These are phyloP conservation scores for Leishmania aethiopica DNA, from an alignment of 208 protist genomes.

Conservation along the genomic window DNA sequence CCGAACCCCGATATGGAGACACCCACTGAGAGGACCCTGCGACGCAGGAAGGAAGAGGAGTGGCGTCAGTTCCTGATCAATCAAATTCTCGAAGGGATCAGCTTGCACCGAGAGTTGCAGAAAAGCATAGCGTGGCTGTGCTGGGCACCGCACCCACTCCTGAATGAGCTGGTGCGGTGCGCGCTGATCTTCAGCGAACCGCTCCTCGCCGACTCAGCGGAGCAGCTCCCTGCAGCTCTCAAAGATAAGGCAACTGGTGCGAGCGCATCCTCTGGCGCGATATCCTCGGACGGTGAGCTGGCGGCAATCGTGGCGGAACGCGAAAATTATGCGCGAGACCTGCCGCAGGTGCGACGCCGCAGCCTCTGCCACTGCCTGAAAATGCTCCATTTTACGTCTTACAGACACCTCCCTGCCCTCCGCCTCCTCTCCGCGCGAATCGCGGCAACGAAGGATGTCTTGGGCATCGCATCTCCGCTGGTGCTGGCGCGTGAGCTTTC, in stretches of 20 bases:
- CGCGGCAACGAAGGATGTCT: slow-evolving; percentile 1
- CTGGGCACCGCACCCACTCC: slow-evolving; percentile 52
- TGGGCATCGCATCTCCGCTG: background rate
- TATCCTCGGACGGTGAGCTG: background rate
- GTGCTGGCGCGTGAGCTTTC: slow-evolving; percentile 2
- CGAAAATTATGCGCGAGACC: background rate
- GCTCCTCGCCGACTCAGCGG: background rate
- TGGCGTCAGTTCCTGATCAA: slow-evolving; percentile 1
- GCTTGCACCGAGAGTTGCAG: slow-evolving; percentile 26
- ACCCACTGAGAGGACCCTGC: slow-evolving; percentile 3
- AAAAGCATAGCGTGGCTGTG: slow-evolving; percentile 17
- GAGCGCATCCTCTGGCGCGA: background rate
- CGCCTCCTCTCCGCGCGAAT: slow-evolving; percentile 45
- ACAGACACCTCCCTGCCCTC: slow-evolving; percentile 59
- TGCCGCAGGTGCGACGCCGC: slow-evolving; percentile 38
- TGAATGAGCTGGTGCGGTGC: slow-evolving; percentile 53
- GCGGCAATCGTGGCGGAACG: background rate
- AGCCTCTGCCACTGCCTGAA: slow-evolving; percentile 45
- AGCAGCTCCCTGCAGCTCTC: too few relatives aligned
- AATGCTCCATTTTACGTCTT: slow-evolving; percentile 48
- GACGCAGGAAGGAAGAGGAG: slow-evolving; percentile 3
- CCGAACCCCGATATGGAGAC: background rate
- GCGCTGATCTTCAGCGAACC: slow-evolving; percentile 33
- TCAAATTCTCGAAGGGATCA: slow-evolving; percentile 2
- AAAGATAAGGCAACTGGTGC: background rate